A percentile compares a stretch with the other conserved stretches of the same genome.
These are phyloP conservation scores for Penicillium griseofulvum DNA, from an alignment of 2,329 filamentous ascomycete genomes.

Conservation along the genomic window DNA sequence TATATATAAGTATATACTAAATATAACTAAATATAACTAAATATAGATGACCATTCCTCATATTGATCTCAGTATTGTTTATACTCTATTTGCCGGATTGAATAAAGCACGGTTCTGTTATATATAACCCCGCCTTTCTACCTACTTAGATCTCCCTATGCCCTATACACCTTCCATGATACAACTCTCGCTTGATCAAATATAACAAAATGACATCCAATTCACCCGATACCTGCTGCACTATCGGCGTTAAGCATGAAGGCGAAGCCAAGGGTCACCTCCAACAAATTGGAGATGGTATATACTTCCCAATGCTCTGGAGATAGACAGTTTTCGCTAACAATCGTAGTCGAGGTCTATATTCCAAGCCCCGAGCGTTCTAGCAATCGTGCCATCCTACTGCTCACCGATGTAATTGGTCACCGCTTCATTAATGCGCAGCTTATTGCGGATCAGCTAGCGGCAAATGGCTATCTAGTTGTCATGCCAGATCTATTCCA, in stretches of 20 bases:
- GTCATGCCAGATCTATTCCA: constrained; percentile 24
- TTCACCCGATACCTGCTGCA: constrained; percentile 16
- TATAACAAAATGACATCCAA: constrained; percentile 16
- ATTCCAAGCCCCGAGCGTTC: constrained; percentile 8
- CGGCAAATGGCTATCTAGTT: constrained; percentile 21
- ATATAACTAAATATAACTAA: no score
- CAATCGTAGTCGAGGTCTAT: constrained; percentile 16
- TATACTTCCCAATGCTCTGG: not conserved
- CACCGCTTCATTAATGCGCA: constrained; percentile 23
- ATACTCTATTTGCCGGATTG: not conserved
- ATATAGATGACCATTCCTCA: no score
- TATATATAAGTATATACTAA: not conserved
- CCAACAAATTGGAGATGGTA: constrained; percentile 18
- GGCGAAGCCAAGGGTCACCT: constrained; percentile 16
- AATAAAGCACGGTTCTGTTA: no score
- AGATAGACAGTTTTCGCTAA: not conserved
- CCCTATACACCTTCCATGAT: no score
- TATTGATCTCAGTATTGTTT: no score
- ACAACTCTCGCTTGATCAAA: no score
- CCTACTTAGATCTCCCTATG: not conserved
- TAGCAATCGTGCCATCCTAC: constrained; percentile 15
- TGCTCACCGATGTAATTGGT: constrained; percentile 20
- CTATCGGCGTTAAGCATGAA: constrained; percentile 17
- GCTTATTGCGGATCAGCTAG: constrained; percentile 20
- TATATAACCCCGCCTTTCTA: not conserved